Evolutionary conservation across 176 grass and related monocot species (phyloP).

Genomic region (Ampelocalamus luodianensis): DNA sequence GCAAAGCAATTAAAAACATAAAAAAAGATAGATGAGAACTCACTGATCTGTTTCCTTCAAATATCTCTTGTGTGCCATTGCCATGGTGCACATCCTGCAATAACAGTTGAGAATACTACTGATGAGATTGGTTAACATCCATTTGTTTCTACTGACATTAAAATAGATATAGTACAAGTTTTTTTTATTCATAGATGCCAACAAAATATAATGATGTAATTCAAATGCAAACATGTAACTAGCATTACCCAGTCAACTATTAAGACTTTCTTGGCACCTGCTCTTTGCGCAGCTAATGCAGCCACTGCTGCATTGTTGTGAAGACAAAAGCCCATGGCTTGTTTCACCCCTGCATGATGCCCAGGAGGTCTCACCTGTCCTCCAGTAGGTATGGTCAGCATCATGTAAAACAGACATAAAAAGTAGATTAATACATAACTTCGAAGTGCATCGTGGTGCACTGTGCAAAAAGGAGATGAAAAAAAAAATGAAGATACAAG

Average conservation of each 20-base stretch:
- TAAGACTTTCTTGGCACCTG: slow-evolving; percentile 92
- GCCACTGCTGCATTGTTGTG: slow-evolving; percentile 97
- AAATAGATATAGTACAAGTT: slow-evolving; percentile 19
- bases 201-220: slow-evolving; percentile 18
- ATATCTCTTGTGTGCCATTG: slow-evolving; percentile 99
- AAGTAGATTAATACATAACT: slow-evolving; percentile 31
- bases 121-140: slow-evolving; percentile 12
- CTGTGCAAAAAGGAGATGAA: slow-evolving; percentile 28
- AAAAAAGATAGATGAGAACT: slow-evolving; percentile 45
- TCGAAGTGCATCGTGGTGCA: not conserved
- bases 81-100: slow-evolving; percentile 98
- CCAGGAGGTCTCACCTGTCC: slow-evolving; percentile 94
- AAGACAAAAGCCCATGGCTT: slow-evolving; percentile 99
- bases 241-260: slow-evolving; percentile 98
- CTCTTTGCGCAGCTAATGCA: slow-evolving; percentile 87
- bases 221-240: slow-evolving; percentile 40
- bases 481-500: slow-evolving; percentile 33
- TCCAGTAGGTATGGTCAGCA: slow-evolving; percentile 21
- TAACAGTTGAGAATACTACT: slow-evolving; percentile 34
- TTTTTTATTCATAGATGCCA: slow-evolving; percentile 2
- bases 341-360: slow-evolving; percentile 90
- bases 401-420: slow-evolving; percentile 5
- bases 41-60: slow-evolving; percentile 82
- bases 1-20: slow-evolving; percentile 14
- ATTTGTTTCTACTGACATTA: not conserved